These are phyloP conservation scores for Phenoliferia sp. DNA, from an alignment of 1,284 basidiomycete genomes.

Conservation along the genomic window DNA sequence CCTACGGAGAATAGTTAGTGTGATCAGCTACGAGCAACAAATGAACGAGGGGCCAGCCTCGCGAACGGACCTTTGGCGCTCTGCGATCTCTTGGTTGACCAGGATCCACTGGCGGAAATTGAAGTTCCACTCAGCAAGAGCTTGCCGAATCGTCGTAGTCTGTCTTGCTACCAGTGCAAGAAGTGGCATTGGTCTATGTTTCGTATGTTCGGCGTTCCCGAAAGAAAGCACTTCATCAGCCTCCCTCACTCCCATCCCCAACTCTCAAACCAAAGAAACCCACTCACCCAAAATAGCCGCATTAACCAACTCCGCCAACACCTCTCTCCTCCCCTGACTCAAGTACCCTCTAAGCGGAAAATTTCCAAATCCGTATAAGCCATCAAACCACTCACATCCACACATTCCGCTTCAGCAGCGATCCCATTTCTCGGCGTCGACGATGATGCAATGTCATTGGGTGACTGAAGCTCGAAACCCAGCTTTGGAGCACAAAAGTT, in stretches of 20 bases:
- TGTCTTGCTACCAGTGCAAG: conserved; percentile 30
- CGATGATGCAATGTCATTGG: too few species aligned
- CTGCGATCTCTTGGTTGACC: conserved; percentile 11
- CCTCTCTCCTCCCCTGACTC: conserved; percentile 63
- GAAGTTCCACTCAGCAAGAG: conserved; percentile 28
- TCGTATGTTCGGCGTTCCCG: conserved; percentile 16
- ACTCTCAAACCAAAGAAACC: background rate
- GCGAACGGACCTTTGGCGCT: background rate
- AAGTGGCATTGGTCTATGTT: conserved; percentile 29
- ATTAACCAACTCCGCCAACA: conserved; percentile 78
- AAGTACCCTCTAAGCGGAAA: conserved; percentile 63
- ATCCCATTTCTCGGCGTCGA: too few species aligned
- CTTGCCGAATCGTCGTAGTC: conserved; percentile 27
- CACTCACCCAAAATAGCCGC: conserved; percentile 69
- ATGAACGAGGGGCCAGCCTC: background rate
- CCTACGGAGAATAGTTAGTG: background rate
- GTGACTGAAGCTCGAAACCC: too few species aligned
- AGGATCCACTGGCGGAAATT: conserved; percentile 26
- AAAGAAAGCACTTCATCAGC: background rate
- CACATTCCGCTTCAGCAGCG: conserved; percentile 63
- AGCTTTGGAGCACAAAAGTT: too few species aligned
- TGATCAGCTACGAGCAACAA: background rate
- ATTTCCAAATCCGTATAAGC: conserved; percentile 69
- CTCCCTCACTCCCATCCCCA: background rate
- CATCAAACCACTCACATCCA: conserved; percentile 65